A percentile compares a stretch with the other conserved stretches of the same genome.
Conservation (phyloP, 306 rosid species). For the Geum urbanum region DNA sequence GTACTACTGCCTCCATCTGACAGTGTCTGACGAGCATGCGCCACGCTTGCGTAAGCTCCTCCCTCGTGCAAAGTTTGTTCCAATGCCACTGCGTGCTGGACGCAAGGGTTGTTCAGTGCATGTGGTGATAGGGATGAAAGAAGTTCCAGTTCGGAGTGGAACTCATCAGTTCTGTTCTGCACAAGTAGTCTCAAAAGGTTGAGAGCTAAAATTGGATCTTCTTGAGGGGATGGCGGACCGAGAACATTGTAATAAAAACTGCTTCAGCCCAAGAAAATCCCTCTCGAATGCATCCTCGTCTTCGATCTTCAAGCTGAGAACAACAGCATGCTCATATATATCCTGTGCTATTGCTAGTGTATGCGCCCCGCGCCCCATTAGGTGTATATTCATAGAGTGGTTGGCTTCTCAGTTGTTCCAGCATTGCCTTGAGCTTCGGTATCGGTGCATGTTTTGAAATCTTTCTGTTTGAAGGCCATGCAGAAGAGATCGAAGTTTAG, state of each 20-base stretch:
- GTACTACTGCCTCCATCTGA: slow-evolving; percentile 48
- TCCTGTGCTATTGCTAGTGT: slow-evolving; percentile 69
- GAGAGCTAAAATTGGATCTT: slow-evolving; percentile 84
- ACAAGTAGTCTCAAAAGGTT: slow-evolving; percentile 91
- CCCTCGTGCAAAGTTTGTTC: slow-evolving; percentile 79
- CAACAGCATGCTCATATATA: slow-evolving; percentile 89
- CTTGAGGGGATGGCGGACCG: slow-evolving; percentile 72
- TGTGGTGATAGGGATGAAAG: slow-evolving; percentile 43
- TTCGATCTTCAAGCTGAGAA: slow-evolving; percentile 77
- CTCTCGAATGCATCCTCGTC: slow-evolving; percentile 94
- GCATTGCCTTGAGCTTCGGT: slow-evolving; percentile 41
- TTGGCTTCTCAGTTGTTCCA: slow-evolving; percentile 78
- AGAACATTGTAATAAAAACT: slow-evolving; percentile 63
- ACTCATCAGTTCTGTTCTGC: slow-evolving; percentile 93
- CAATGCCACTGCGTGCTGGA: slow-evolving; percentile 88
- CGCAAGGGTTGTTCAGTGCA: slow-evolving; percentile 86
- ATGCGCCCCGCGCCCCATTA: slow-evolving; percentile 46
- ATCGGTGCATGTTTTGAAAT: not conserved
- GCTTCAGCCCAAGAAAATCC: slow-evolving; percentile 89
- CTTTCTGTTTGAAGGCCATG: not conserved
- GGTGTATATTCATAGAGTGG: slow-evolving; percentile 83
- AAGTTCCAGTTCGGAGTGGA: slow-evolving; percentile 84
- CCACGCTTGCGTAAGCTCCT: slow-evolving; percentile 86
- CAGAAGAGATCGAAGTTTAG: not conserved
- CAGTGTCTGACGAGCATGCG: slow-evolving; percentile 81